Conservation (phyloP, 106 monocot species). For the Phalaenopsis equestris region DNA sequence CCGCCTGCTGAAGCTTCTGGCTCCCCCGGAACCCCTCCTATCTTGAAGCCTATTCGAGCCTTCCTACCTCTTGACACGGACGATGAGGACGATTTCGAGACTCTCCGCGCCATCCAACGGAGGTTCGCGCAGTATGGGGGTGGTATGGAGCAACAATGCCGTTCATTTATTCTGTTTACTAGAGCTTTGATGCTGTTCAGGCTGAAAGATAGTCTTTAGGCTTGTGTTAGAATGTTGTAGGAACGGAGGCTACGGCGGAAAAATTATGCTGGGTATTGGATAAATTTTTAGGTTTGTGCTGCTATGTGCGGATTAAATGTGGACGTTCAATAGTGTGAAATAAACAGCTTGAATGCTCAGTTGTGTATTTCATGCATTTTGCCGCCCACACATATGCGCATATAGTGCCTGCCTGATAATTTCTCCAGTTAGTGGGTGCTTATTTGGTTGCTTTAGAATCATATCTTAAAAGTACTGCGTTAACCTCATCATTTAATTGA, state of each 20-base stretch:
- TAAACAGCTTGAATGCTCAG: neutral
- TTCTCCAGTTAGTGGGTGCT: too few relatives aligned
- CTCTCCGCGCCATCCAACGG: conserved; percentile 60
- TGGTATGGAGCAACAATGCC: conserved; percentile 22
- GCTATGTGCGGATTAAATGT: too few relatives aligned
- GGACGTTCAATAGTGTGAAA: neutral
- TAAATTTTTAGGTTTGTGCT: too few relatives aligned
- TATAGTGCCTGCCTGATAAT: too few relatives aligned
- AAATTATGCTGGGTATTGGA: neutral
- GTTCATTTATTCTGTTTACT: neutral
- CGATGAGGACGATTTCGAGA: conserved; percentile 77
- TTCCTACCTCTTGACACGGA: conserved; percentile 20
- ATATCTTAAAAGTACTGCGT: too few relatives aligned
- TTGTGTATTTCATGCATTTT: too few relatives aligned
- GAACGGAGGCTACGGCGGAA: neutral
- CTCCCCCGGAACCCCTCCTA: neutral
- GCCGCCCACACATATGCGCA: too few relatives aligned
- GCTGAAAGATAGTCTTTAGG: neutral
- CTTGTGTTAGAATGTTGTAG: neutral
- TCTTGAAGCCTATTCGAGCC: neutral
- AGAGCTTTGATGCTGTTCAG: neutral
- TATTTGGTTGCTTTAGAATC: too few relatives aligned
- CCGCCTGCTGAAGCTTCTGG: neutral
- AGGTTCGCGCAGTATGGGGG: conserved; percentile 56
- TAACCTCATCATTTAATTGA: too few relatives aligned